Evolutionary conservation across 192 early-diverging fungal genomes (phyloP).

Genomic region (Entomortierella beljakovae): DNA sequence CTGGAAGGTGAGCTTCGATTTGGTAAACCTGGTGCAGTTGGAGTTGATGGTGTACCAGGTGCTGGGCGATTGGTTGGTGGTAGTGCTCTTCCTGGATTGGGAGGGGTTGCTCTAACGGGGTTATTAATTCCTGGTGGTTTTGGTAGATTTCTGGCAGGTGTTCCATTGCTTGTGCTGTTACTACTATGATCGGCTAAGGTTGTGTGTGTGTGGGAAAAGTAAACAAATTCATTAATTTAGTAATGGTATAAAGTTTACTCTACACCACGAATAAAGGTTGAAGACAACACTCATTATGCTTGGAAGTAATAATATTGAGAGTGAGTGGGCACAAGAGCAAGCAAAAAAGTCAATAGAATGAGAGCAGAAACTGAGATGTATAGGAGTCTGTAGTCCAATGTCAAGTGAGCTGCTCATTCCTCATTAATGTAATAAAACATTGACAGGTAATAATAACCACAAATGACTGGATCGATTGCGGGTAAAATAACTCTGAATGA

Average conservation of each 20-base stretch:
- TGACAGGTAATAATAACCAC: conserved; percentile 11
- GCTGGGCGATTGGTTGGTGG: conserved; percentile 34
- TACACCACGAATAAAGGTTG: no score
- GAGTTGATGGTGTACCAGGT: conserved; percentile 31
- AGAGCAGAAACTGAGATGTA: not conserved
- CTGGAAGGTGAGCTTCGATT: conserved; percentile 34
- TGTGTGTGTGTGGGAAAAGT: no score
- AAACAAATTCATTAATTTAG: no score
- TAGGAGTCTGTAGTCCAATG: not conserved
- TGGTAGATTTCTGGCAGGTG: conserved; percentile 36
- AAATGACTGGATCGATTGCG: not conserved
- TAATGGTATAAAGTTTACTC: no score
- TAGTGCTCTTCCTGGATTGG: conserved; percentile 31
- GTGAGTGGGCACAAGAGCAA: not conserved
- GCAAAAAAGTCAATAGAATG: not conserved
- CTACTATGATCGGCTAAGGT: conserved; percentile 31
- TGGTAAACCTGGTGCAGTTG: conserved; percentile 18
- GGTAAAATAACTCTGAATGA: not conserved
- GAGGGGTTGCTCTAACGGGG: conserved; percentile 19
- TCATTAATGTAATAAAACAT: conserved; percentile 18
- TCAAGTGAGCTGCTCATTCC: conserved; percentile 28
- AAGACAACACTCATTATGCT: no score
- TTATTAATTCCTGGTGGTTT: conserved; percentile 43
- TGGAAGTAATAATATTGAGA: no score
- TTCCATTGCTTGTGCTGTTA: conserved; percentile 33